Percentiles rank a stretch among this genome's conserved stretches.
phyloP scores from a whole-genome alignment of 257 asterid species.

The Ilex asprella region DNA sequence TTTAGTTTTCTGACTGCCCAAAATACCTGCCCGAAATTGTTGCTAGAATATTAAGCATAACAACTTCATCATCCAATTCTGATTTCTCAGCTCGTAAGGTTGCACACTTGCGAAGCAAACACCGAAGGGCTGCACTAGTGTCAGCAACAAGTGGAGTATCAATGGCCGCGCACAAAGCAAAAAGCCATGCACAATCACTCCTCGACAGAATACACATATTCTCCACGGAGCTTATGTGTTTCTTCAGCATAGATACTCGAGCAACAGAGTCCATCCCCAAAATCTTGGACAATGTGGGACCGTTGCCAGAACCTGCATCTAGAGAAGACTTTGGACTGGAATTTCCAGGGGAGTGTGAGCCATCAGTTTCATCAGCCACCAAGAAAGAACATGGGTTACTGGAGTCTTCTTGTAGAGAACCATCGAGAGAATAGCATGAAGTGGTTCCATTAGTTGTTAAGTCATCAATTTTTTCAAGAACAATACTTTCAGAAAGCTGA shows the following conservation, averaged over 20 bases:
- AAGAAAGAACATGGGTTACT: not conserved
- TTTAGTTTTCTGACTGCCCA: slow-evolving; percentile 66
- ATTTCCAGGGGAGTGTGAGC: slow-evolving; percentile 13
- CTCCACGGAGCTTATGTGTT: slow-evolving; percentile 43
- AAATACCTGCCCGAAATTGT: slow-evolving; percentile 74
- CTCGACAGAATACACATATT: slow-evolving; percentile 28
- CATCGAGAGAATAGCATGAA: slow-evolving; percentile 12
- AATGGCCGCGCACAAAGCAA: slow-evolving; percentile 69
- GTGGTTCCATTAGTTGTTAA: slow-evolving; percentile 19
- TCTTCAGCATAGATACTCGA: slow-evolving; percentile 60
- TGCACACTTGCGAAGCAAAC: slow-evolving; percentile 78
- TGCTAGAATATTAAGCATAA: slow-evolving; percentile 60
- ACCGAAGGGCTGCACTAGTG: slow-evolving; percentile 72
- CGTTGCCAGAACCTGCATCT: slow-evolving; percentile 14
- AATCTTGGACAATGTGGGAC: slow-evolving; percentile 54
- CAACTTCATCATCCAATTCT: slow-evolving; percentile 56
- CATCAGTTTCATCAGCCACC: slow-evolving; percentile 7
- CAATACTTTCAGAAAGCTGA: slow-evolving; percentile 26
- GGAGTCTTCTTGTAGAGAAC: not conserved
- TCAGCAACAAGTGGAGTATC: slow-evolving; percentile 74
- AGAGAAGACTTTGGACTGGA: slow-evolving; percentile 10
- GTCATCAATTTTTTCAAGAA: slow-evolving; percentile 24
- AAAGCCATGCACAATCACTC: slow-evolving; percentile 65
- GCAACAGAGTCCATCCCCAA: slow-evolving; percentile 61
- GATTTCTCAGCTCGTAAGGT: slow-evolving; percentile 64